Evolutionary conservation across 129 eudicot species (phyloP), one percentile per base, ranked within the genome.

Genomic region (Helianthus annuus): DNA sequence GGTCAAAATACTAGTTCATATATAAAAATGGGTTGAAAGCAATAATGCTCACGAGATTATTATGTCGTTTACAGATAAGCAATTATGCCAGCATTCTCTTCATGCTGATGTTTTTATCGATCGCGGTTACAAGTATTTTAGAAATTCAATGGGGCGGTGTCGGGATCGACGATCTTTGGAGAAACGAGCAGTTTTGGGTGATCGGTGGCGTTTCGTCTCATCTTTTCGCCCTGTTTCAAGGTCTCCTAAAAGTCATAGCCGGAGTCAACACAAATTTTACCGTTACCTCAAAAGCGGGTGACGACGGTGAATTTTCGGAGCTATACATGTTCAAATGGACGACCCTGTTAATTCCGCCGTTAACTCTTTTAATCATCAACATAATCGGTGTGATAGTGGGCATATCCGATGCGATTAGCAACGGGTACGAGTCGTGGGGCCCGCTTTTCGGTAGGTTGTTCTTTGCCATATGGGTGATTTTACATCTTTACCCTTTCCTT

Each of bases 141-240:
- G 97, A 91, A 75, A 91, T 91, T 64, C 95, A 83, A 80, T 88
- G 95, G 95, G 97, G 95, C 51, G 81, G 86, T 40, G 97, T 91
- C 8, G 85, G 81, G 48, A 84, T 91, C 2, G 97, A 91, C 27
- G 95, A 91, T 67, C 83, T 73, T 82, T 87, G 97, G 91, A 85
- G 97, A 66, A 91, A 90, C 76, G 94, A 87, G 80, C 95, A 87
- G 72, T 87, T 90, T 68, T 90, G 97, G 94, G 97, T 90, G 4
- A 90, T 90, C 6, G 97, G 97, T 72, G 97, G 97, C 16, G 90
- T 77, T 1, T 90, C 94, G 0, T 73, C 97, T 2, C 97, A 91
- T 75, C 80, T 91, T 19, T 91, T 91, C 19, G 95, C 91, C 32
- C 85, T 91, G 5, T 68, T 91, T 56, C 97, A 90, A 73, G 97